Base-by-base conservation (phyloP, 2,329 filamentous ascomycete species). In the Madurella mycetomatis region DNA sequence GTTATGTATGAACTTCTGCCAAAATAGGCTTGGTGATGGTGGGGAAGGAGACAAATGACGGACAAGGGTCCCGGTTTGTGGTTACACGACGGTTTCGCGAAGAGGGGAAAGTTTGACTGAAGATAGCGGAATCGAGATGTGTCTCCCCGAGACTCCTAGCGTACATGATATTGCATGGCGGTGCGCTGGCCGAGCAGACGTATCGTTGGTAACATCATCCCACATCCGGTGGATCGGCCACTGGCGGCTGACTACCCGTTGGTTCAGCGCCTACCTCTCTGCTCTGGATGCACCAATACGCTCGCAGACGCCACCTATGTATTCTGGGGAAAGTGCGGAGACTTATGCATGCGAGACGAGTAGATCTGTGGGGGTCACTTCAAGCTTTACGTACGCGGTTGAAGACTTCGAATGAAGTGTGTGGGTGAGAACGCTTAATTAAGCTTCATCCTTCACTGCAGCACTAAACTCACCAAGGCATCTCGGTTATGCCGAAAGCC, bases 271-370 rank as follows among this genome's bases (percentile, higher is more conserved):
- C 8, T 39, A 16, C 5, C 42, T 11, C 18, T 8, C 4, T 18
- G 7, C 40, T 13, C n/a, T 41, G 30, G 46, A 50, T 43, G 13
- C 19, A 51, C 53, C 53, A 55, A 55, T 55, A 13, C 37, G 16
- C 31, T 9, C 9, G 19, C 18, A 17, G 18, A 42, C 17, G 37
- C n/a, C n/a, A 50, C 49, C 47, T 42, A 46, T 39, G 31, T 37
- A 34, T 37, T 19, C 13, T 19, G 15, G 39, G 30, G 42, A 19
- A 41, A 32, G 53, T 54, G 47, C 34, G 48, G 47, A 40, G 44
- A 5, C 16, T 41, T 13, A 54, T 50, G n/a, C 43, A 34, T 32
- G 42, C 18, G 15, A 41, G 18, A 19, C 40, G 31, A 17, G 41
- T 19, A 5, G 31, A 34, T 9, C 12, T 30, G 34, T 11, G 16